Evolutionary conservation across 2,329 filamentous ascomycete species (phyloP).

Genomic region (Clonostachys rosea): DNA sequence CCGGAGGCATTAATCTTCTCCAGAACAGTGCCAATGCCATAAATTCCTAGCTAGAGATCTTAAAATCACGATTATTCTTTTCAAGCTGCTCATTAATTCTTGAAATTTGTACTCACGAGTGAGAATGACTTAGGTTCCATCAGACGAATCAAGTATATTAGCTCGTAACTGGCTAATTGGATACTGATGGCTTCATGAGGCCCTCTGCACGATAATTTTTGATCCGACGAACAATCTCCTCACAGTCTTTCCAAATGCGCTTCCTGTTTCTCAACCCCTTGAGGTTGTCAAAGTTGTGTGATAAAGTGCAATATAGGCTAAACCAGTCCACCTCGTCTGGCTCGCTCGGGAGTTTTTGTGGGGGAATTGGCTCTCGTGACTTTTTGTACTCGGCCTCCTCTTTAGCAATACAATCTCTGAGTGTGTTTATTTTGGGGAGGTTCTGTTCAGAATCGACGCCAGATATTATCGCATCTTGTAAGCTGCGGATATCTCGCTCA

Average conservation of each 20-base stretch:
- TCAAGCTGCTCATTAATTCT: too few relatives aligned
- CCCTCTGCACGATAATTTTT: background rate
- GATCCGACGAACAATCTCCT: background rate
- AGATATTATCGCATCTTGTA: too few relatives aligned
- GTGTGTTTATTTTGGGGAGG: too few relatives aligned
- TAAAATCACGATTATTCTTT: too few relatives aligned
- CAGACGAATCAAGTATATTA: too few relatives aligned
- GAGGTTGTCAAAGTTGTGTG: background rate
- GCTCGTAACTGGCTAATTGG: too few relatives aligned
- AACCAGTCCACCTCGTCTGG: background rate
- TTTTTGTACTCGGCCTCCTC: background rate
- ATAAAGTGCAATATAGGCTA: background rate
- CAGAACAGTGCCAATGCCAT: slow-evolving; percentile 5
- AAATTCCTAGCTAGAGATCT: background rate
- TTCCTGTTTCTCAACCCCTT: background rate
- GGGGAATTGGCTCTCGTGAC: background rate
- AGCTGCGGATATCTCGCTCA: too few relatives aligned
- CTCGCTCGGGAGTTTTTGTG: background rate
- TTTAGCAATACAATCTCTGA: background rate
- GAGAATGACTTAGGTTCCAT: too few relatives aligned
- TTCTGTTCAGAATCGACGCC: background rate
- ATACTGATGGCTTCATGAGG: background rate
- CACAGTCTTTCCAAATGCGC: background rate
- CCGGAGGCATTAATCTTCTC: slow-evolving; percentile 36
- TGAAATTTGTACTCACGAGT: too few relatives aligned